Percentiles rank a stretch among this genome's conserved stretches.
These are phyloP conservation scores for Gaultheria prostrata DNA, from an alignment of 148 eudicot species.

Conservation along the genomic window DNA sequence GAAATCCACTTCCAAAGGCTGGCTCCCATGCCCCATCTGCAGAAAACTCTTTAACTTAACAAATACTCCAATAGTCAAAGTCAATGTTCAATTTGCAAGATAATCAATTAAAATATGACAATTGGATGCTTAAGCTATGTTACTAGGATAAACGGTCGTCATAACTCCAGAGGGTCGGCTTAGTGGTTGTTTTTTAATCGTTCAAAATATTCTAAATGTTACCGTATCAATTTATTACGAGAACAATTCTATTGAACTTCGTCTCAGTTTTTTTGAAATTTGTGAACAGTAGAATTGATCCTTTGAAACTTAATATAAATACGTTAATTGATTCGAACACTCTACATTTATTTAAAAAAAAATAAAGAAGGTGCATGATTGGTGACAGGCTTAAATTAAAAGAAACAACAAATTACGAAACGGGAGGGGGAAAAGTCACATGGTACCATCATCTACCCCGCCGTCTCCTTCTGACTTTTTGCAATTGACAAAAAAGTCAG, in stretches of 20 bases:
- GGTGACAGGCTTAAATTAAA: neutral
- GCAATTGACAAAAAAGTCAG: neutral
- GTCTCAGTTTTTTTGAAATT: neutral
- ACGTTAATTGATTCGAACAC: neutral
- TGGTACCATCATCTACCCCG: neutral
- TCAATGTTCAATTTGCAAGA: neutral
- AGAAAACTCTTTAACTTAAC: neutral
- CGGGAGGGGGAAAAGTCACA: neutral
- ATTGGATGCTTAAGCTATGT: neutral
- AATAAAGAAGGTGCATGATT: too few relatives aligned
- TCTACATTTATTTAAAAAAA: too few relatives aligned
- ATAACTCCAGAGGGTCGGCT: too few relatives aligned
- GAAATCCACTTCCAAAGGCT: conserved; percentile 4
- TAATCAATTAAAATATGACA: neutral
- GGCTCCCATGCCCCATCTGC: neutral
- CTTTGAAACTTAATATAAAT: neutral
- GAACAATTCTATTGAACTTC: neutral
- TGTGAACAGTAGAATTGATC: neutral
- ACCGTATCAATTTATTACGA: neutral
- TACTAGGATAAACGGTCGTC: too few relatives aligned
- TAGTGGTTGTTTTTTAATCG: neutral
- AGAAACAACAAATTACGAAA: neutral
- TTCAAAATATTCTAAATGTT: neutral
- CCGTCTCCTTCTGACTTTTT: neutral
- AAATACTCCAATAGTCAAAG: neutral